Conservation (phyloP, 768 basidiomycete species). For the Suillus paluster region DNA sequence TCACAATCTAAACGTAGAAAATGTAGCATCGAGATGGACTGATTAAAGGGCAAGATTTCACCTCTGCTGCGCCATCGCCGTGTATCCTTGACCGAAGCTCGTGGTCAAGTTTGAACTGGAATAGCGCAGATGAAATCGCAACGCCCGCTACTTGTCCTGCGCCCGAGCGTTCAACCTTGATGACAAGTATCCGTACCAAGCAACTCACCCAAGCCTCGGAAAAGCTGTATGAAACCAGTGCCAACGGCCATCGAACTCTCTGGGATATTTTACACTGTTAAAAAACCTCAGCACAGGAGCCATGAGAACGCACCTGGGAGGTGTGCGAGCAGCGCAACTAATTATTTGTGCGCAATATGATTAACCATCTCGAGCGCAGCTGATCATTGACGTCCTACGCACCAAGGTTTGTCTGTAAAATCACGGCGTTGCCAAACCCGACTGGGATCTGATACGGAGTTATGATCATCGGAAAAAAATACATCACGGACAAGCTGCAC, state of each 20-base stretch:
- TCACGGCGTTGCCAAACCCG: conserved; percentile 69
- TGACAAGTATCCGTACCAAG: neutral
- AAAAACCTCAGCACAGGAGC: neutral
- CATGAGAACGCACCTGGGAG: conserved; percentile 45
- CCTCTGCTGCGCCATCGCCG: conserved; percentile 48
- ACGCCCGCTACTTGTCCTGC: conserved; percentile 65
- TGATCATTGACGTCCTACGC: conserved; percentile 23
- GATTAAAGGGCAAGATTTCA: conserved; percentile 19
- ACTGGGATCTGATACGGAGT: conserved; percentile 51
- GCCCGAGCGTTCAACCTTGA: neutral
- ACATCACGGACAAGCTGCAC: conserved; percentile 79
- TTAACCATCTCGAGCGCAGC: conserved; percentile 14
- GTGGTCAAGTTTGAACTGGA: conserved; percentile 53
- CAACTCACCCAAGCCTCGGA: conserved; percentile 59
- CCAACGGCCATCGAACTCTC: conserved; percentile 55
- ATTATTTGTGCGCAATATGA: conserved; percentile 6
- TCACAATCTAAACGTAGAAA: conserved; percentile 47
- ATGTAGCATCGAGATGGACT: neutral
- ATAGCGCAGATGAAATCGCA: conserved; percentile 60
- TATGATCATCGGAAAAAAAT: conserved; percentile 67
- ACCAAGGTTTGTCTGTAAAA: conserved; percentile 65
- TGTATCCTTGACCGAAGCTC: conserved; percentile 52
- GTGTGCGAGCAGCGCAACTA: conserved; percentile 61
- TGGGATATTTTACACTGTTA: conserved; percentile 19
- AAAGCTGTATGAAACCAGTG: conserved; percentile 62